Conservation (phyloP, 2,329 filamentous ascomycete species). For the Neofusicoccum laricinum region DNA sequence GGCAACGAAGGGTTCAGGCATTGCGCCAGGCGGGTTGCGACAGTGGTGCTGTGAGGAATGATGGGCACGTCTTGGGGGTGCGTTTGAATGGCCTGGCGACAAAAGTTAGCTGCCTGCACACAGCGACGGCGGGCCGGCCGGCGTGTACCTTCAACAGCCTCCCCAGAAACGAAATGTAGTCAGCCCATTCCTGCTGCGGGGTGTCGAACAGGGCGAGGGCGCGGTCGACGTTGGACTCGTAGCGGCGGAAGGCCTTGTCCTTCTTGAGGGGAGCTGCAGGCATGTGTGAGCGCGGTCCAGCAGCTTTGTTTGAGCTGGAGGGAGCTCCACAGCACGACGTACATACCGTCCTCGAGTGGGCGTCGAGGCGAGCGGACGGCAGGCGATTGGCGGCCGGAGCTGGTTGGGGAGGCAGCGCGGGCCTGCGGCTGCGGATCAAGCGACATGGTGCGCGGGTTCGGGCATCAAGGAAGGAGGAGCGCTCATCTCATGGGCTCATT, state of each 20-base stretch:
- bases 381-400: slow-evolving; percentile 78
- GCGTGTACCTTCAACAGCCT: slow-evolving; percentile 75
- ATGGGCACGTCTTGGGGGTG: slow-evolving; percentile 68
- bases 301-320: neutral
- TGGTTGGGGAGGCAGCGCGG: slow-evolving; percentile 63
- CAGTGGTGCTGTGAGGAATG: slow-evolving; percentile 76
- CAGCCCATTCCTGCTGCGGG: slow-evolving; percentile 95
- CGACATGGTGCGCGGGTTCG: slow-evolving; percentile 27
- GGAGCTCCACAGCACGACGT: slow-evolving; percentile 18
- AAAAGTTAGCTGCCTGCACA: neutral
- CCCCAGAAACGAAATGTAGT: slow-evolving; percentile 96
- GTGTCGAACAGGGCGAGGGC: slow-evolving; percentile 88
- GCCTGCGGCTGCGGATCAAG: slow-evolving; percentile 28
- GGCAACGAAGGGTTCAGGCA: slow-evolving; percentile 91
- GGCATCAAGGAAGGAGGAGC: slow-evolving; percentile 6
- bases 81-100: slow-evolving; percentile 74
- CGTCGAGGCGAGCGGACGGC: slow-evolving; percentile 73
- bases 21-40: slow-evolving; percentile 90
- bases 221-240: slow-evolving; percentile 83
- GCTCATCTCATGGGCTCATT: neutral
- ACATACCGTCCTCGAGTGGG: slow-evolving; percentile 72
- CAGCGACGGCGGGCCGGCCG: neutral
- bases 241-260: slow-evolving; percentile 75
- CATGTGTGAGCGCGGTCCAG: slow-evolving; percentile 10
- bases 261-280: slow-evolving; percentile 58